Percentiles rank a stretch among this genome's conserved stretches.
These are phyloP conservation scores for Cordyceps farinosa DNA, from an alignment of 2,329 filamentous ascomycete species.

Conservation along the genomic window DNA sequence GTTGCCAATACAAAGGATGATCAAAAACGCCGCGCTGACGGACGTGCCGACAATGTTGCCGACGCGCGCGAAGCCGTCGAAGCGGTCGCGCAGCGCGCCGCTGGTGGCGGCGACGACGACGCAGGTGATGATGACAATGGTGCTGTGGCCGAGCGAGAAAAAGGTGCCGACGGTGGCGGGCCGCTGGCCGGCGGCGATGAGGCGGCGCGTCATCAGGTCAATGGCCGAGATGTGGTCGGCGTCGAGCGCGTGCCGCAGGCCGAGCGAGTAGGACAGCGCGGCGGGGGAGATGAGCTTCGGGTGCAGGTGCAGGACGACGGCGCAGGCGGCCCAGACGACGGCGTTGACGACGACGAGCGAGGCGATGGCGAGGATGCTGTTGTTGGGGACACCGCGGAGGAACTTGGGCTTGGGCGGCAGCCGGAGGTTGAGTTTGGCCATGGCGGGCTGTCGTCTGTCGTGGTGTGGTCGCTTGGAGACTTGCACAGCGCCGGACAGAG, in stretches of 20 bases:
- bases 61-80: conserved; percentile 73
- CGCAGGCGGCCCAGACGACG: conserved; percentile 52
- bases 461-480: not conserved
- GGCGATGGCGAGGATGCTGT: conserved; percentile 47
- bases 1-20: conserved; percentile 80
- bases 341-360: conserved; percentile 50
- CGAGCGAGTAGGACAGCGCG: conserved; percentile 81
- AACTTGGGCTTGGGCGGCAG: conserved; percentile 29
- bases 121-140: conserved; percentile 86
- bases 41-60: conserved; percentile 88
- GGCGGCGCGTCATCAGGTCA: conserved; percentile 86
- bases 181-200: conserved; percentile 78
- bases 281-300: conserved; percentile 71
- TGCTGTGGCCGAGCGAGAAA: conserved; percentile 91
- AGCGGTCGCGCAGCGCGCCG: conserved; percentile 74
- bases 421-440: conserved; percentile 5
- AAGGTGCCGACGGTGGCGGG: conserved; percentile 92
- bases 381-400: conserved; percentile 31
- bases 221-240: conserved; percentile 89
- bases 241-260: conserved; percentile 90
- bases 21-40: conserved; percentile 77
- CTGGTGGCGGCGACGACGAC: conserved; percentile 89
- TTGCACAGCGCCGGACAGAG: not conserved
- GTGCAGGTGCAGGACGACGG: conserved; percentile 50
- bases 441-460: not conserved